Base-by-base conservation (phyloP, 495 filamentous ascomycete species). In the Tuber melanosporum region DNA sequence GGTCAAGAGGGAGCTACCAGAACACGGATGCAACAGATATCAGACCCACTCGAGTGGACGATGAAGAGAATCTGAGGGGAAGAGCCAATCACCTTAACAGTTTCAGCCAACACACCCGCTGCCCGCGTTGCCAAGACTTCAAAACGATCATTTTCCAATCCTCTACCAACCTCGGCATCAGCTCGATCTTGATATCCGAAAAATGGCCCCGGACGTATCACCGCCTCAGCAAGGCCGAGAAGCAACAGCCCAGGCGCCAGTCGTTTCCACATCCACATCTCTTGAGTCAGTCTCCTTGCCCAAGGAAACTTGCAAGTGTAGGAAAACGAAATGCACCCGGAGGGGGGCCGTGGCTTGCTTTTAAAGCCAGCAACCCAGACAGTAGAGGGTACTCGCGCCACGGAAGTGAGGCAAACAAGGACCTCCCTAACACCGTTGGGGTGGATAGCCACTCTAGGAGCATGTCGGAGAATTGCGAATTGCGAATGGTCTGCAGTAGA, bases 1-100 rank as follows among this genome's bases (percentile, higher is more conserved):
- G 87, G 72, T 88, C 87, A 43, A 89, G 86, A 12, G 87, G 87
- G 20, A 88, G 79, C 75, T 81, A 10, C 62, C n/a, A 26, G 46
- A 73, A 45, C 14, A 78, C 20, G 20, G 12, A 7, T 10, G 20
- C 36, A 71, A 36, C 70, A 20, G 20, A 69, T 45, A 15, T 44
- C 44, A 46, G 26, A 26, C 41, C 45, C 7, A n/a, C 42, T 43
- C 6, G 42, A 43, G 42, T 43, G 6, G 9, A 19, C 9, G 15
- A 14, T 20, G 47, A 12, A 44, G 14, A 49, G 71, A 39, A 9
- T 2, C 47, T 36, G 19, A 2, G 22, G 14, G 44, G 26, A 44
- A 26, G 45, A 10, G n/a, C 47, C 43, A 57, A 77, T 71, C 75
- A 80, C 78, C 26, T 70, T 79, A 46, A 80, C 78, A 44, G 77